Evolutionary conservation across 306 rosid species (phyloP).

Genomic region (Rubus idaeus): DNA sequence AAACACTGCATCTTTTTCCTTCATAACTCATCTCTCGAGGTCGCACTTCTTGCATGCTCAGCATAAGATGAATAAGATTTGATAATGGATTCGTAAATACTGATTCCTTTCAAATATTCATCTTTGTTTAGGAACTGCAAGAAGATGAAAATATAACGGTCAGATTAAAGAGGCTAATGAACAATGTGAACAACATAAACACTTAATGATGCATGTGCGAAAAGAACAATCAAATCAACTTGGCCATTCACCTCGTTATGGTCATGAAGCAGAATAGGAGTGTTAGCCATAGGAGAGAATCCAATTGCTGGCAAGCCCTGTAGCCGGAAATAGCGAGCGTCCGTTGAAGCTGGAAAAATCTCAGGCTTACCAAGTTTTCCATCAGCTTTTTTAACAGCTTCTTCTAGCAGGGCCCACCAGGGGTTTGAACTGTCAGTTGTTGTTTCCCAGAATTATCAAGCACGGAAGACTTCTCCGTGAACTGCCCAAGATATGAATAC

Average conservation of each 20-base stretch:
- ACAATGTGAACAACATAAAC: not conserved
- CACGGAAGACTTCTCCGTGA: constrained; percentile 56
- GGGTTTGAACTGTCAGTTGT: constrained; percentile 77
- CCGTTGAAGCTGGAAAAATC: constrained; percentile 83
- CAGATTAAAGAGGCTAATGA: not conserved
- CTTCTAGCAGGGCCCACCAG: constrained; percentile 85
- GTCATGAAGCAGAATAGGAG: constrained; percentile 89
- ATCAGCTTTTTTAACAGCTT: constrained; percentile 66
- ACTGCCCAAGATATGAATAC: constrained; percentile 52
- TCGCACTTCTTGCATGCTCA: constrained; percentile 25
- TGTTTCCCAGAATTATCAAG: constrained; percentile 57
- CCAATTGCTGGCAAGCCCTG: constrained; percentile 87
- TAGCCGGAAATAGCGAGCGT: constrained; percentile 76
- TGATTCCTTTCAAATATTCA: constrained; percentile 82
- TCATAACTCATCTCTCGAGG: constrained; percentile 59
- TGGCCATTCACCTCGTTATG: constrained; percentile 77
- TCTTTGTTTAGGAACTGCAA: constrained; percentile 78
- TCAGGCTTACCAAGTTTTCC: constrained; percentile 88
- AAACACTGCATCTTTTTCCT: not conserved
- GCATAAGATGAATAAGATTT: constrained; percentile 59
- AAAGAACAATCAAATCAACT: not conserved
- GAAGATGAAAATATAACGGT: constrained; percentile 7
- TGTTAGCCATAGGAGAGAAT: constrained; percentile 92
- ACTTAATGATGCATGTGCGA: constrained; percentile 1
- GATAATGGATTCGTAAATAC: constrained; percentile 64